Evolutionary conservation across 345 rosid genomes (phyloP).

Genomic region (Rubroshorea leprosula): DNA sequence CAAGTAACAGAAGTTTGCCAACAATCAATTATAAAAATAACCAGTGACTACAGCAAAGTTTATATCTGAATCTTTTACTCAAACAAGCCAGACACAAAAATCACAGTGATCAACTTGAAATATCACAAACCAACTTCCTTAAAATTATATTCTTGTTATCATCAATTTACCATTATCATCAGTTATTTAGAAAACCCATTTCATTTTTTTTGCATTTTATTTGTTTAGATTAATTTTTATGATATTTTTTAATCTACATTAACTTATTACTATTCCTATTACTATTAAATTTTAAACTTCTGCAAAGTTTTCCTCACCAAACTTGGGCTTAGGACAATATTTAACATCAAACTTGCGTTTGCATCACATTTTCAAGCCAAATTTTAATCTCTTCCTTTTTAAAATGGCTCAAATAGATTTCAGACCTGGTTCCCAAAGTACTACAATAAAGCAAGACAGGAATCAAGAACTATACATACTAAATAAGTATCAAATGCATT

Average conservation of each 20-base stretch:
- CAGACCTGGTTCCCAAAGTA: neutral
- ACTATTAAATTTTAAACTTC: neutral
- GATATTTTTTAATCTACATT: too few relatives aligned
- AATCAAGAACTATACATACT: conserved; percentile 45
- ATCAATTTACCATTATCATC: neutral
- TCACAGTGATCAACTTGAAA: too few relatives aligned
- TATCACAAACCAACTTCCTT: too few relatives aligned
- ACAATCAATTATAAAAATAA: neutral
- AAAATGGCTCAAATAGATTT: too few relatives aligned
- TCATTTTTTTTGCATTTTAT: neutral
- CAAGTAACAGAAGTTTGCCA: neutral
- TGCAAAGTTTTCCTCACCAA: neutral
- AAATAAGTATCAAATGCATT: conserved; percentile 83
- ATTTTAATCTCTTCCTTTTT: neutral
- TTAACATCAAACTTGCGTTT: too few relatives aligned
- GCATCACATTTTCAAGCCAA: neutral
- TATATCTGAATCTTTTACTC: too few relatives aligned
- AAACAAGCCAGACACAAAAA: too few relatives aligned
- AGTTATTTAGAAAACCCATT: neutral
- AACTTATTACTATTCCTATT: too few relatives aligned
- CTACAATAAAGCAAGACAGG: conserved; percentile 6
- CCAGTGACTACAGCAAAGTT: neutral
- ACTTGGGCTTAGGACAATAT: neutral
- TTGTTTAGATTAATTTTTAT: too few relatives aligned
- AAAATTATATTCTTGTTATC: too few relatives aligned